These are phyloP conservation scores for Endocladia muricata DNA, from an alignment of 31 red algal genomes.

Conservation along the genomic window DNA sequence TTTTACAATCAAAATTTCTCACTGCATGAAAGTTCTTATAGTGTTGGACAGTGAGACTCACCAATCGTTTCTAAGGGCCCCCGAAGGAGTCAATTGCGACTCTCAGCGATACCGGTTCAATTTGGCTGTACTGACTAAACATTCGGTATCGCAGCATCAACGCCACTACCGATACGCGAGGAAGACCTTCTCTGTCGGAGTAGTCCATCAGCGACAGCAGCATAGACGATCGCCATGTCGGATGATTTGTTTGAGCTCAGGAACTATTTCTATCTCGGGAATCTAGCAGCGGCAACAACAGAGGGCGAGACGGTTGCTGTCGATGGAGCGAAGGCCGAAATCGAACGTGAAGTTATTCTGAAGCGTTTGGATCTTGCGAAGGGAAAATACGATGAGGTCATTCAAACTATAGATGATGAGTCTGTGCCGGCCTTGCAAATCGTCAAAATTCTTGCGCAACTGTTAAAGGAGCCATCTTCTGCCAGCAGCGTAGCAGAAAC, in stretches of 20 bases:
- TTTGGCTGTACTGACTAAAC: too few species aligned
- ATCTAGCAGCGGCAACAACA: slow-evolving; percentile 67
- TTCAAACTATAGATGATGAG: slow-evolving; percentile 25
- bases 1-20: too few species aligned
- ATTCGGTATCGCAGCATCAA: too few species aligned
- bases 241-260: slow-evolving; percentile 84
- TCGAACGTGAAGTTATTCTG: slow-evolving; percentile 77
- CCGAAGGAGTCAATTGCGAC: too few species aligned
- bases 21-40: too few species aligned
- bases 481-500: not conserved
- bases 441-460: slow-evolving; percentile 30
- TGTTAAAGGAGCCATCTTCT: slow-evolving; percentile 22
- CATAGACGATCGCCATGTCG: slow-evolving; percentile 29
- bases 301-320: slow-evolving; percentile 78
- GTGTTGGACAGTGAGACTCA: too few species aligned
- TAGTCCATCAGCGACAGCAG: too few species aligned
- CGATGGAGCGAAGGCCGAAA: slow-evolving; percentile 29
- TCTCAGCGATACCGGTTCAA: too few species aligned
- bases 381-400: slow-evolving; percentile 71
- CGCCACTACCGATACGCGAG: too few species aligned
- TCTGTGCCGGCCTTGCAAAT: slow-evolving; percentile 54
- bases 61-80: too few species aligned
- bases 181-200: not conserved
- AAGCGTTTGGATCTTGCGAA: slow-evolving; percentile 69
- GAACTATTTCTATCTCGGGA: slow-evolving; percentile 94